Evolutionary conservation across 441 rosid genomes (phyloP), one percentile per base, ranked within the genome.

Genomic region (Isatis lusitanica): DNA sequence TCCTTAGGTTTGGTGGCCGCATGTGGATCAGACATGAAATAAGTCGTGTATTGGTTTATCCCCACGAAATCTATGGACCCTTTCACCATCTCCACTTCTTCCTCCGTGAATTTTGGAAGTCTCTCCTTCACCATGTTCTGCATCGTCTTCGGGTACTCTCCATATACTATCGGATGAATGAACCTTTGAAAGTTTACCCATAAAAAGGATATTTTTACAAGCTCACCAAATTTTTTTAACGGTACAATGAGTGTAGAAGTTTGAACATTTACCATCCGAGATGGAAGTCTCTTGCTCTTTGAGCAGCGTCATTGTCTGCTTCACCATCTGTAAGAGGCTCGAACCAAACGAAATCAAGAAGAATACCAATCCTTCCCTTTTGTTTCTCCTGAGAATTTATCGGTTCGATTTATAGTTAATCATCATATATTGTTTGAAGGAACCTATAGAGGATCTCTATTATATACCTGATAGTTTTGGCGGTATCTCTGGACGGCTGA

Each of bases 231-330:
- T 42, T 42, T 30, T 21, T 44, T 3, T 47, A 43, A 42, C 46
- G 46, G 50, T 51, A 73, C 30, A 9, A 63, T 21, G 28, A 58
- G 15, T 26, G 17, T 53, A 51, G 24, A 42, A 63, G 53, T 28
- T 30, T 26, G 30, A 59, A 36, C 8, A 24, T 69, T 65, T 83
- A 94, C 99, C 99, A 94, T 81, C 98, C 99, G 31, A 92, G 74
- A 60, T 94, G 98, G 62, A 94, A 94, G 88, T 94, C 99, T 78
- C 90, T 83, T 64, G 99, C 98, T 80, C 98, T 83, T 78, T 95
- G 98, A 68, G 98, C 98, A 40, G 98, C 99, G 64, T 73, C 75
- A 53, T 79, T 87, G 82, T 95, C 97, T 7, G 92, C 93, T 82
- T 88, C 91, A 7, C 91, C 81, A 78, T 87, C 80, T 12, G 97